phyloP scores from a whole-genome alignment of 805 yeast genomes.

The Zygosaccharomyces gambellarensis region DNA sequence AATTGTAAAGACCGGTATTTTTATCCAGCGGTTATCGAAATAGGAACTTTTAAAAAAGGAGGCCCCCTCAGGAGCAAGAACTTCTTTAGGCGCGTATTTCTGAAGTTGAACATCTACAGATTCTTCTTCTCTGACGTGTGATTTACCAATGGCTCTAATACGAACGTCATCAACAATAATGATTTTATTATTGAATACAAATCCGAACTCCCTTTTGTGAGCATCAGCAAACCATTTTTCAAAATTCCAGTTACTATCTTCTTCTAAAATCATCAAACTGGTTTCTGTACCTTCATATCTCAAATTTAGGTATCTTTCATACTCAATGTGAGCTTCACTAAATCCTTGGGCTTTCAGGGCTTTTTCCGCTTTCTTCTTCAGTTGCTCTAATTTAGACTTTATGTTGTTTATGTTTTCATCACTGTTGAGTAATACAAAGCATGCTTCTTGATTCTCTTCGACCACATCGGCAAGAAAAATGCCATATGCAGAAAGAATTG shows the following conservation, averaged over 20 bases:
- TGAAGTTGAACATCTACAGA: constrained; percentile 51
- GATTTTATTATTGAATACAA: constrained; percentile 51
- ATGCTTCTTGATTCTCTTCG: constrained; percentile 72
- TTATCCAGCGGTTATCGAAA: constrained; percentile 48
- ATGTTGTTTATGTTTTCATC: constrained; percentile 33
- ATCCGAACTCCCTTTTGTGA: constrained; percentile 73
- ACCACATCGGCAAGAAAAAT: constrained; percentile 84
- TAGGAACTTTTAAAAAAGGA: constrained; percentile 44
- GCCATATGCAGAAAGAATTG: constrained; percentile 83
- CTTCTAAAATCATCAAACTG: constrained; percentile 59
- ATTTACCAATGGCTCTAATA: constrained; percentile 68
- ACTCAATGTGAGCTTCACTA: constrained; percentile 38
- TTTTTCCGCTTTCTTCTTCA: constrained; percentile 41
- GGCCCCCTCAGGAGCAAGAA: constrained; percentile 26
- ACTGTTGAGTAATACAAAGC: constrained; percentile 41
- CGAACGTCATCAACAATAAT: constrained; percentile 69
- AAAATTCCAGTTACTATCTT: constrained; percentile 28
- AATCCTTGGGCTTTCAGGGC: constrained; percentile 54
- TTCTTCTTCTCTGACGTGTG: constrained; percentile 39
- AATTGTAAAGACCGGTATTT: constrained; percentile 53
- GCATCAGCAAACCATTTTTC: constrained; percentile 44
- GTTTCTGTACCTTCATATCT: constrained; percentile 90
- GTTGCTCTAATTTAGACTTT: constrained; percentile 41
- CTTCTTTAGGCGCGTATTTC: constrained; percentile 28
- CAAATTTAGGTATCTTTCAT: constrained; percentile 68